These are phyloP conservation scores for Capsicum baccatum DNA, from an alignment of 257 asterid species.

Conservation along the genomic window DNA sequence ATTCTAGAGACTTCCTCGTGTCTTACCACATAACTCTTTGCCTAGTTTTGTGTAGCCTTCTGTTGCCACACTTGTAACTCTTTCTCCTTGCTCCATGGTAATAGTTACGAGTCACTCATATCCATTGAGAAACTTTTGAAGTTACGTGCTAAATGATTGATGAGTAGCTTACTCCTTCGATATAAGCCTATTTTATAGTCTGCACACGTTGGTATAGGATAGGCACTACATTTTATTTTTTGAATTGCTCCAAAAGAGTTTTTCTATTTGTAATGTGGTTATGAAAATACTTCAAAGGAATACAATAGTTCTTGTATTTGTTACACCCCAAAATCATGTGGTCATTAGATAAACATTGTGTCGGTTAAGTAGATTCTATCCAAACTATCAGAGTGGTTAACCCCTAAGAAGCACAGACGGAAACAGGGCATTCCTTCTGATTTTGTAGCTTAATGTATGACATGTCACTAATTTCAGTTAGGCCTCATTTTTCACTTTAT, in stretches of 20 bases:
- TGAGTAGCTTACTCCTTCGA: no score
- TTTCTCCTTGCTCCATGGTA: slow-evolving; percentile 19
- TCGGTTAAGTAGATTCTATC: neutral
- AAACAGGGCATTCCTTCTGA: neutral
- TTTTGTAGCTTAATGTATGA: neutral
- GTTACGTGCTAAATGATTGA: no score
- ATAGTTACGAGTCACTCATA: neutral
- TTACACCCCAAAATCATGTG: slow-evolving; percentile 13
- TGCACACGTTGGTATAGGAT: no score
- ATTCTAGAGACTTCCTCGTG: neutral
- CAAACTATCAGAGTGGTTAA: neutral
- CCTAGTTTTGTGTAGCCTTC: slow-evolving; percentile 15
- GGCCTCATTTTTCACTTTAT: neutral
- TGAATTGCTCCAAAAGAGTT: no score
- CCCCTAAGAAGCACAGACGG: slow-evolving; percentile 7
- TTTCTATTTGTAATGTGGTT: no score
- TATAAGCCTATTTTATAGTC: no score
- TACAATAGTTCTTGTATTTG: no score
- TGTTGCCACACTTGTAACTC: slow-evolving; percentile 20
- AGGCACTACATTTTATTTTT: no score
- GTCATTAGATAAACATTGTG: neutral
- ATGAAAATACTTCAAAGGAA: no score
- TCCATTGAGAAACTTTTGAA: neutral
- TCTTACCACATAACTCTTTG: neutral
- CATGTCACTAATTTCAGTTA: neutral